Conservation (phyloP, 306 rosid genomes). For the Vachellia pachyceras region DNA sequence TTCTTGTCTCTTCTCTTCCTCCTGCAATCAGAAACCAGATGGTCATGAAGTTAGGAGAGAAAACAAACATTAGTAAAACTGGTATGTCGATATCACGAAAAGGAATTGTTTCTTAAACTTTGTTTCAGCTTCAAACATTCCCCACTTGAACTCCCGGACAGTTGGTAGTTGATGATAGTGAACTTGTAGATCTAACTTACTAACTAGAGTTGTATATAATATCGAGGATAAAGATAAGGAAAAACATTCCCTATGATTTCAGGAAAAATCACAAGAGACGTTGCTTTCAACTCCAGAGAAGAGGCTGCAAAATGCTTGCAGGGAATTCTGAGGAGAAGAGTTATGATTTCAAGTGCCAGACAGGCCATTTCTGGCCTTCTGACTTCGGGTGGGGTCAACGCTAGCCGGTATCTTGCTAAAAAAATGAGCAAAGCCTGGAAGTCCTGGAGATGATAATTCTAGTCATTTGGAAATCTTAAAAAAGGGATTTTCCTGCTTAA, state of each 20-base stretch:
- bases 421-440: constrained; percentile 86
- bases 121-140: background rate
- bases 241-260: constrained; percentile 28
- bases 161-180: background rate
- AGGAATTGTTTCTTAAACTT: constrained; percentile 23
- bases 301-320: constrained; percentile 79
- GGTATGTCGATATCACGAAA: constrained; percentile 51
- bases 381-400: constrained; percentile 74
- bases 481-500: constrained; percentile 8
- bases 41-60: constrained; percentile 59
- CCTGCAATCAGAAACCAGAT: constrained; percentile 65
- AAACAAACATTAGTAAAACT: constrained; percentile 44
- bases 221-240: constrained; percentile 23
- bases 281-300: constrained; percentile 60
- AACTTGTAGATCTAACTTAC: constrained; percentile 24
- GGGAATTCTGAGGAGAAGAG: constrained; percentile 66
- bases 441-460: constrained; percentile 63
- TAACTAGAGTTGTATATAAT: constrained; percentile 18
- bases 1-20: constrained; percentile 77
- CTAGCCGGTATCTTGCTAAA: constrained; percentile 62
- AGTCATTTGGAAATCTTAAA: constrained; percentile 3
- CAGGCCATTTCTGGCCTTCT: constrained; percentile 84
- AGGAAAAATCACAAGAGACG: constrained; percentile 56
- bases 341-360: constrained; percentile 89
- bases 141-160: background rate